Percentiles rank a stretch among this genome's conserved stretches.
phyloP scores from a whole-genome alignment of 179 eudicot genomes.

The Beta macrorhiza region DNA sequence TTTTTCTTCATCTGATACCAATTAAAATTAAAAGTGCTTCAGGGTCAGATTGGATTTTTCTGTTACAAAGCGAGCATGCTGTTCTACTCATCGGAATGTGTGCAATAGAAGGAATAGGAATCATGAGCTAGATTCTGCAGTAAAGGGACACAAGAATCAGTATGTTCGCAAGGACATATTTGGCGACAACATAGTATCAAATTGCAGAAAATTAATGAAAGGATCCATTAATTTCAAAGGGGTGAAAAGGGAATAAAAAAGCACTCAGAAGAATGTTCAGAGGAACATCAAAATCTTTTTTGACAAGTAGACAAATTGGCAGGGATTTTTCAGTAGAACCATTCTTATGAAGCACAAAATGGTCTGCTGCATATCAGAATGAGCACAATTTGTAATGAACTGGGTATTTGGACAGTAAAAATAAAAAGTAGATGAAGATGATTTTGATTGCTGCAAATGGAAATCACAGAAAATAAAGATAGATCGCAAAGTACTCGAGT shows the following conservation, averaged over 20 bases:
- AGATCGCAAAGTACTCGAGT: no score
- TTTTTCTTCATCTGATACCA: background rate
- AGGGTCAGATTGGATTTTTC: background rate
- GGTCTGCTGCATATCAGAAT: background rate
- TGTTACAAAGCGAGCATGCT: constrained; percentile 5
- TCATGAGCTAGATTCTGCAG: constrained; percentile 94
- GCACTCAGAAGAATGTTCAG: background rate
- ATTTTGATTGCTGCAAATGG: no score
- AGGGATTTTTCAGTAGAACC: background rate
- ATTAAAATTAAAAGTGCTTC: background rate
- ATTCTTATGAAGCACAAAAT: background rate
- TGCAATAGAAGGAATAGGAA: constrained; percentile 59
- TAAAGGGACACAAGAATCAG: constrained; percentile 20
- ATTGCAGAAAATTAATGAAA: background rate
- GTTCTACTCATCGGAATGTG: constrained; percentile 28
- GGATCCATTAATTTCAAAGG: background rate
- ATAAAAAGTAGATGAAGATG: no score
- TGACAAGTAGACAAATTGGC: background rate
- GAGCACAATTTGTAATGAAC: background rate
- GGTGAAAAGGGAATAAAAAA: background rate
- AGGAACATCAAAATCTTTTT: background rate
- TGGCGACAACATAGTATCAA: background rate
- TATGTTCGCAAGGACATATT: background rate
- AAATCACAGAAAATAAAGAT: no score
- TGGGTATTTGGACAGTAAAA: no score